Conservation (phyloP, 1,139 yeast genomes). For the Suhomyces maxii region DNA sequence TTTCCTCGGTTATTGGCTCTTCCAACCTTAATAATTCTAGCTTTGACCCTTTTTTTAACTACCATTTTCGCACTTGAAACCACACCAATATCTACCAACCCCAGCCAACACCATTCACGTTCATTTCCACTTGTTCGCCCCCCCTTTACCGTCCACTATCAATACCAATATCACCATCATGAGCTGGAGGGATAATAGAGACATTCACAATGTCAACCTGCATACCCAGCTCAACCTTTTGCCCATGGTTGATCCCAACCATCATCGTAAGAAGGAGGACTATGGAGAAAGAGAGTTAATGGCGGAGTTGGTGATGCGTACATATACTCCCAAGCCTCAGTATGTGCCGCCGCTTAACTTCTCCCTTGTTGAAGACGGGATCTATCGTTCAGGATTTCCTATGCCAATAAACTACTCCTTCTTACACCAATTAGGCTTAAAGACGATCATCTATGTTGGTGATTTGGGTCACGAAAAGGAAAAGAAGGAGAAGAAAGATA, state of each 20-base stretch:
- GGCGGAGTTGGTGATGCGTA: slow-evolving; percentile 7
- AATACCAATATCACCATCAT: background rate
- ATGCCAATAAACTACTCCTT: slow-evolving; percentile 81
- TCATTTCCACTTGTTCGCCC: background rate
- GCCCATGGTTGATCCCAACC: slow-evolving; percentile 9
- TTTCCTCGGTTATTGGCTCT: too few species aligned
- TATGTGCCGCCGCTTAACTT: slow-evolving; percentile 89
- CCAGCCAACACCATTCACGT: too few species aligned
- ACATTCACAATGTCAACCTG: slow-evolving; percentile 9
- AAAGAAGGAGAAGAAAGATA: slow-evolving; percentile 41
- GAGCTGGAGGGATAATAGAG: slow-evolving; percentile 5
- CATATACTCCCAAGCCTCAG: slow-evolving; percentile 20
- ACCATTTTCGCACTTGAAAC: too few species aligned
- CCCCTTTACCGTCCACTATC: background rate
- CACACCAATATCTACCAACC: too few species aligned
- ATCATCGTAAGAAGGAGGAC: background rate
- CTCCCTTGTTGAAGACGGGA: slow-evolving; percentile 80
- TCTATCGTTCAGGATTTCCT: slow-evolving; percentile 93
- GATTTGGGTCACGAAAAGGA: slow-evolving; percentile 48
- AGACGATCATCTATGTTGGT: slow-evolving; percentile 83
- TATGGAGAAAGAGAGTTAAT: background rate
- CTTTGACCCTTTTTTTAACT: too few species aligned
- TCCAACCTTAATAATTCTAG: too few species aligned
- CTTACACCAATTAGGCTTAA: slow-evolving; percentile 64
- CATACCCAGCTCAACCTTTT: slow-evolving; percentile 8